Evolutionary conservation across 2,329 filamentous ascomycete species (phyloP), one percentile per base, ranked within the genome.

Genomic region (Rutstroemia sp.): DNA sequence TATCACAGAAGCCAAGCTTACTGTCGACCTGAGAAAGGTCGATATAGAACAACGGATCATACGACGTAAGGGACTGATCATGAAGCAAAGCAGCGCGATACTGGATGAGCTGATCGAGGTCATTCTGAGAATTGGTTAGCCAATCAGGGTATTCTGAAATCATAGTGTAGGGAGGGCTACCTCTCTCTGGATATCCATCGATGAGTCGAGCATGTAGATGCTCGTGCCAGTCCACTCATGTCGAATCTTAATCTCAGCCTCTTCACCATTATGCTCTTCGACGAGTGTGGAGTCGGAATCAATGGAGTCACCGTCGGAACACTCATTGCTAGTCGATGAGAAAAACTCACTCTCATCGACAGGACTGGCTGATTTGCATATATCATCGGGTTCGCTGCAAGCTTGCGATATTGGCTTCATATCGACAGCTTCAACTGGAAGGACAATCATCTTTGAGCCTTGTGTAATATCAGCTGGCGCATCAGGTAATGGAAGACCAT

Each of bases 1-100:
- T 57, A 21, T 68, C 66, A 5, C 48, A 53, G 19, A 67, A 69
- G 2, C 64, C 64, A 3, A 67, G 48, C 6, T 59, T 57, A 14
- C 47, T 34, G 23, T 65, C 50, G 2, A 61, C 30, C 2, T 25
- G n/a, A 2, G 49, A 50, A 2, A 67, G 50, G 4, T 61, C 48
- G 7, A 67, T 46, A 25, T 59, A 62, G 7, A 56, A 30, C 0
- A 21, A 17, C 1, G 64, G 63, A 19, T 67, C 57, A 45, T 68
- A 64, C 0, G 65, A 63, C 4, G 47, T 37, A 2, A 37, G 19
- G 0, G 46, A 19, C 10, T 59, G 42, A 19, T 58, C 48, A n/a
- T 59, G 38, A 6, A 58, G 8, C 17, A 61, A 19, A 4, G 52
- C 42, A 30, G 59, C 47, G 14, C 56, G 61, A 25, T 57, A 60